These are phyloP conservation scores for Yamadazyma nakazawae DNA, from an alignment of 805 yeast genomes.

Conservation along the genomic window DNA sequence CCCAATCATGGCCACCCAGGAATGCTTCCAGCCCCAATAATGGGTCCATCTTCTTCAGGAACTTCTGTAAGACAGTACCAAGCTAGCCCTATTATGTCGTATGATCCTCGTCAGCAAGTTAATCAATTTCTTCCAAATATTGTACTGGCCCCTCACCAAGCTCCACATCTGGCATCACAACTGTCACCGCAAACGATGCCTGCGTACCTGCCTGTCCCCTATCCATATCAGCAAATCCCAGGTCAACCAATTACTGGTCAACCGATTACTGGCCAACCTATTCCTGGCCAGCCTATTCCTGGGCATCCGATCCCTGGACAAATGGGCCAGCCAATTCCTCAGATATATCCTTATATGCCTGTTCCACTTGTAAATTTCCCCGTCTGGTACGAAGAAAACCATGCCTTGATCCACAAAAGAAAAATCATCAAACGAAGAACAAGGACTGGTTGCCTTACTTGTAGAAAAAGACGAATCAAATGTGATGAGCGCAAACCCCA, in stretches of 20 bases:
- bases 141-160: background rate
- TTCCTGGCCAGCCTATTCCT: background rate
- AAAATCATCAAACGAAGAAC: constrained; percentile 58
- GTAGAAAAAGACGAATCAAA: constrained; percentile 67
- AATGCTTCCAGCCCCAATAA: background rate
- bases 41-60: background rate
- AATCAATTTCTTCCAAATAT: background rate
- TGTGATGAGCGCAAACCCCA: constrained; percentile 74
- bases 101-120: constrained; percentile 3
- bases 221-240: background rate
- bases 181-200: constrained; percentile 4
- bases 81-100: background rate
- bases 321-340: background rate
- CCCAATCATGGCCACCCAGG: background rate
- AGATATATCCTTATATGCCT: background rate
- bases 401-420: constrained; percentile 23
- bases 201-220: background rate
- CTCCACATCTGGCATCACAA: constrained; percentile 1
- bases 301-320: background rate
- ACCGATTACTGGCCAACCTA: background rate
- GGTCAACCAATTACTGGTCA: background rate
- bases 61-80: background rate
- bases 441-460: constrained; percentile 72
- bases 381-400: constrained; percentile 15
- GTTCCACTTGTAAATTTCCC: constrained; percentile 9